Evolutionary conservation across 805 yeast species (phyloP).

Genomic region (Yamadazyma phyllophila): DNA sequence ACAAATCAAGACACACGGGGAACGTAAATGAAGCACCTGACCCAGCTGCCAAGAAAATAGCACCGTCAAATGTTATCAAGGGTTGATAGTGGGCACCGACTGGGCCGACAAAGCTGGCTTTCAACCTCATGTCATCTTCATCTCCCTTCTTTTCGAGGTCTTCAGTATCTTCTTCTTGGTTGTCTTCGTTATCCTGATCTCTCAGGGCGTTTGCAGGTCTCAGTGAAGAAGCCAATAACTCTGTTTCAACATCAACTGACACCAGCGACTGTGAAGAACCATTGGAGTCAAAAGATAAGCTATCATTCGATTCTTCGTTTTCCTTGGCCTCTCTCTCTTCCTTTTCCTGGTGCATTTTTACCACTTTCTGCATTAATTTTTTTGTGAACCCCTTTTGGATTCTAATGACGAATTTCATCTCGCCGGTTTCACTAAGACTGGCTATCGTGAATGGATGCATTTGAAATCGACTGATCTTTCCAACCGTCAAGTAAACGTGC

Average conservation of each 20-base stretch:
- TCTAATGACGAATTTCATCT: slow-evolving; percentile 40
- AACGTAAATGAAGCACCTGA: slow-evolving; percentile 47
- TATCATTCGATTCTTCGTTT: not conserved
- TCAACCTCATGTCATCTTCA: slow-evolving; percentile 21
- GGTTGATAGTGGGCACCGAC: slow-evolving; percentile 44
- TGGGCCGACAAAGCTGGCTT: slow-evolving; percentile 45
- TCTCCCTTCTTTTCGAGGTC: slow-evolving; percentile 2
- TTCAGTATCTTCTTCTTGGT: slow-evolving; percentile 1
- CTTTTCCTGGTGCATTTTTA: slow-evolving; percentile 19
- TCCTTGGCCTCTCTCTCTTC: slow-evolving; percentile 9
- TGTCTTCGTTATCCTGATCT: not conserved
- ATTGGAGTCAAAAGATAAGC: not conserved
- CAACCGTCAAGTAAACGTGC: slow-evolving; percentile 42
- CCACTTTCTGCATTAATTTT: slow-evolving; percentile 28
- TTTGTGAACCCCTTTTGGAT: slow-evolving; percentile 44
- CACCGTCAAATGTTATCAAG: slow-evolving; percentile 39
- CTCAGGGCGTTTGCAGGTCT: not conserved
- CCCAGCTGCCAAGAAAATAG: slow-evolving; percentile 41
- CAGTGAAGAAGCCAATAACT: slow-evolving; percentile 9
- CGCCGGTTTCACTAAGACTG: slow-evolving; percentile 35
- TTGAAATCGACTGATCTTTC: slow-evolving; percentile 35
- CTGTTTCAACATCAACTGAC: slow-evolving; percentile 12
- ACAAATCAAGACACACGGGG: slow-evolving; percentile 43
- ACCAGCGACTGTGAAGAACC: not conserved
- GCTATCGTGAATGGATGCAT: slow-evolving; percentile 50